These are phyloP conservation scores for Cucurbita moschata DNA, from an alignment of 306 rosid species.

Conservation along the genomic window DNA sequence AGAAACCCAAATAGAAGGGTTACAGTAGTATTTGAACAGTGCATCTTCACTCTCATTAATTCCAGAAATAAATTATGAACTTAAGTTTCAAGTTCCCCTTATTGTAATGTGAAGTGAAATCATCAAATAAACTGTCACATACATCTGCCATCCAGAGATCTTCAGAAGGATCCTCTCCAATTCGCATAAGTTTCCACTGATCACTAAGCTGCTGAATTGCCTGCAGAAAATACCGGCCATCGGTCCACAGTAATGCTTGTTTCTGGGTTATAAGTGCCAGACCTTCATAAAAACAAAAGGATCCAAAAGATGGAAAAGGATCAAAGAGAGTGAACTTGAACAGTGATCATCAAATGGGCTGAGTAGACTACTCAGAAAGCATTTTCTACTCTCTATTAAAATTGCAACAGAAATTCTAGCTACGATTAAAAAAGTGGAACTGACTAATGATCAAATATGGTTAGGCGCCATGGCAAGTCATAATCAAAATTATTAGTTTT, in stretches of 20 bases:
- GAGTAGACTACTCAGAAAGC: neutral
- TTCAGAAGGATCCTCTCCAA: constrained; percentile 86
- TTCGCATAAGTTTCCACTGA: constrained; percentile 91
- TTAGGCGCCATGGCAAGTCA: neutral
- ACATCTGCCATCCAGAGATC: constrained; percentile 90
- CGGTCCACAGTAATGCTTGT: constrained; percentile 87
- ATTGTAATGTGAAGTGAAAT: neutral
- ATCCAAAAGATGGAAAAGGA: neutral
- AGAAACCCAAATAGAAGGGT: neutral
- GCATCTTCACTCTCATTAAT: neutral
- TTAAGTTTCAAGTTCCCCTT: neutral
- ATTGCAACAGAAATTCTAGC: neutral
- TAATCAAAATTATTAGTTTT: no score
- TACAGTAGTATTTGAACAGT: neutral
- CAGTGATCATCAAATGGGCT: neutral
- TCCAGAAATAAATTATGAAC: neutral
- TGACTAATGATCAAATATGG: neutral
- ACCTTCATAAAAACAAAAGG: constrained; percentile 22
- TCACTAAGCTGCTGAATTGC: constrained; percentile 68
- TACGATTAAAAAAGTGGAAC: neutral
- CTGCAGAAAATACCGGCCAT: constrained; percentile 94
- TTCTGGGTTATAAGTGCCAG: constrained; percentile 65
- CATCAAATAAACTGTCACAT: constrained; percentile 18
- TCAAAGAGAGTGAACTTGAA: neutral
- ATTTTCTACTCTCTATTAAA: neutral